A percentile compares a stretch with the other conserved stretches of the same genome.
Evolutionary conservation across 345 rosid species (phyloP).

Genomic region (Camelina laxa): DNA sequence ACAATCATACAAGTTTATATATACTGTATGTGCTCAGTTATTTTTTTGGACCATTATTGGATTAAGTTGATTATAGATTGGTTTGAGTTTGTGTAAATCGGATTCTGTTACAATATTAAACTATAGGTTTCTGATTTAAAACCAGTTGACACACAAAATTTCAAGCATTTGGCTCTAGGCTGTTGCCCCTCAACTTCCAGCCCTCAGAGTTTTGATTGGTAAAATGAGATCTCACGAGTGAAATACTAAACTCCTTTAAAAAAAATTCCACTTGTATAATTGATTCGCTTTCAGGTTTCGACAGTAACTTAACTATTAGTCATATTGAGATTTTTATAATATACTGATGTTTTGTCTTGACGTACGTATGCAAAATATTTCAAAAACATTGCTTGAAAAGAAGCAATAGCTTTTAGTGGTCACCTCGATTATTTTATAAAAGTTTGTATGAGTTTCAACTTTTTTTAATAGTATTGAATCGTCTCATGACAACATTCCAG

Average conservation of each 20-base stretch:
- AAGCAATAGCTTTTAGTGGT: conserved; percentile 3
- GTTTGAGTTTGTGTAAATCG: too few species aligned
- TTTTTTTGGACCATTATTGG: too few species aligned
- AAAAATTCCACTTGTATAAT: conserved; percentile 5
- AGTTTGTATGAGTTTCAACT: conserved; percentile 3
- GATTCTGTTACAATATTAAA: too few species aligned
- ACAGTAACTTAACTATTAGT: neutral
- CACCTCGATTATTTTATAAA: neutral
- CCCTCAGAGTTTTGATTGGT: neutral
- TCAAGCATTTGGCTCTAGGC: too few species aligned
- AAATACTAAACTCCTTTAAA: neutral
- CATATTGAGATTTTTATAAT: conserved; percentile 4
- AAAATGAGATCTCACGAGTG: conserved; percentile 19
- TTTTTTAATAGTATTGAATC: too few species aligned
- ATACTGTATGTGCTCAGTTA: too few species aligned
- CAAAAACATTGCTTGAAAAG: conserved; percentile 12
- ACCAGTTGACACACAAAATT: too few species aligned
- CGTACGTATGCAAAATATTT: neutral
- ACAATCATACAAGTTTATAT: too few species aligned
- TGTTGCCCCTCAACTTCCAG: too few species aligned
- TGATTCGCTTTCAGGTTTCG: neutral
- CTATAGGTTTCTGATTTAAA: too few species aligned
- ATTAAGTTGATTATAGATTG: too few species aligned
- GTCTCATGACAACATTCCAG: too few species aligned
- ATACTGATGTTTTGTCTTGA: neutral